Base-by-base conservation (phyloP, 331 rosid species). In the Stylosanthes scabra region DNA sequence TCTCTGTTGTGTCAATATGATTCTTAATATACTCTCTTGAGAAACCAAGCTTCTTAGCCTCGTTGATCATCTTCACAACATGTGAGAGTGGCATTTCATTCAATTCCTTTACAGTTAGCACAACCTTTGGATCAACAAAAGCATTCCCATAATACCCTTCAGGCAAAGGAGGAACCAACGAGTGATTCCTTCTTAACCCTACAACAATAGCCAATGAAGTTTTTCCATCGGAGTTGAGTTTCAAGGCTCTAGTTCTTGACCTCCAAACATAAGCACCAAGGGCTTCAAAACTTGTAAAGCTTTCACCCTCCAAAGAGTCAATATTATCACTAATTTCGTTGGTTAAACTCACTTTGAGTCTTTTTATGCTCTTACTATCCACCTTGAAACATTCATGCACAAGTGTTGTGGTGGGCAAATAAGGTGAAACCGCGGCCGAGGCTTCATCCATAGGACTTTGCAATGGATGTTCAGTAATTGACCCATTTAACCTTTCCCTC, bases 61-160 rank as follows among this genome's bases (percentile, higher is more conserved):
- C 76, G 27, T 39, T 79, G 2, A 83, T 70, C 31, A 59, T 58
- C 70, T 79, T 75, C 46, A n/a, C 79, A 2, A 68, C 47, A 34
- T 70, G 39, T 3, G 65, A 74, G 3, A 79, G 76, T 11, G 81
- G 83, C 7, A 1, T 14, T 40, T 79, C 81, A 28, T 65, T 54
- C 11, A 83, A 79, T 1, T 83, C 86, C 46, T 34, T 80, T 34
- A 81, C 79, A 2, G 54, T 45, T 12, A 83, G 14, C 44, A 60
- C 75, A 3, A 71, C 60, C 0, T n/a, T 1, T 7, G 73, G 13
- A 46, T 64, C 49, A 6, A 60, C 42, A 55, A 79, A 4, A 3
- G 81, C 79, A 61, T 83, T 83, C 28, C 87, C 84, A 56, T 83
- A 83, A 61, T 83, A 83, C 76, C 87, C 87, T 11, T 71, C 71